Percentiles rank a stretch among this genome's conserved stretches.
phyloP scores from a whole-genome alignment of 208 protist species.

The Tetramitus jugosus region DNA sequence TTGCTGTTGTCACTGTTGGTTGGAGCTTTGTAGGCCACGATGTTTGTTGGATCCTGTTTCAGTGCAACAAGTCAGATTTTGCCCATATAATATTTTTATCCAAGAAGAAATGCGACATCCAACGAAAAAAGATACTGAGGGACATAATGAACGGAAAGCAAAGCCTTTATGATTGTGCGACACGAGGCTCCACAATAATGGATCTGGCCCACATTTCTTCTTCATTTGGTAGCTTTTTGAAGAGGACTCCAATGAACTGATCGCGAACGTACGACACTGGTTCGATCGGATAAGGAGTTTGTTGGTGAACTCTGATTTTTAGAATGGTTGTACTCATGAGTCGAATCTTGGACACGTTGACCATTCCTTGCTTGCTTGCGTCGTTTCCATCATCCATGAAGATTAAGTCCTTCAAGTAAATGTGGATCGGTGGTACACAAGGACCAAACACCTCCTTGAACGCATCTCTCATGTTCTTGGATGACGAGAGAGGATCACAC shows the following conservation, averaged over 20 bases:
- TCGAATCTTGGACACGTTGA: conserved; percentile 17
- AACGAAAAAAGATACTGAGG: too few relatives aligned
- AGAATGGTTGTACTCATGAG: conserved; percentile 5
- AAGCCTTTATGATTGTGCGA: not conserved
- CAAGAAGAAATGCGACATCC: too few relatives aligned
- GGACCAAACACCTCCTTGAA: conserved; percentile 14
- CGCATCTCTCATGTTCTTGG: conserved; percentile 8
- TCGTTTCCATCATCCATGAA: conserved; percentile 30
- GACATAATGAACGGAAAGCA: too few relatives aligned
- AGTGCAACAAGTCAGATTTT: too few relatives aligned
- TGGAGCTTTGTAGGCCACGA: too few relatives aligned
- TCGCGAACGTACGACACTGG: not conserved
- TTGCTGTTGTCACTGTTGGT: too few relatives aligned
- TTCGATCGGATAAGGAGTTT: not conserved
- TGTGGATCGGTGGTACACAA: conserved; percentile 38
- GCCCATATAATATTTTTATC: too few relatives aligned
- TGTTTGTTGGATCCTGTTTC: too few relatives aligned
- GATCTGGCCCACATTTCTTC: not conserved
- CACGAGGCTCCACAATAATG: not conserved
- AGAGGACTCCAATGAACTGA: not conserved
- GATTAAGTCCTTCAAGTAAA: conserved; percentile 33
- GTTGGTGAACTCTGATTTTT: conserved; percentile 25
- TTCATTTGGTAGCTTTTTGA: not conserved
- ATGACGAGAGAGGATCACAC: not conserved
- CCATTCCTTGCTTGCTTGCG: not conserved